Conservation (phyloP, 1,284 basidiomycete genomes). For the Testicularia cyperi region DNA sequence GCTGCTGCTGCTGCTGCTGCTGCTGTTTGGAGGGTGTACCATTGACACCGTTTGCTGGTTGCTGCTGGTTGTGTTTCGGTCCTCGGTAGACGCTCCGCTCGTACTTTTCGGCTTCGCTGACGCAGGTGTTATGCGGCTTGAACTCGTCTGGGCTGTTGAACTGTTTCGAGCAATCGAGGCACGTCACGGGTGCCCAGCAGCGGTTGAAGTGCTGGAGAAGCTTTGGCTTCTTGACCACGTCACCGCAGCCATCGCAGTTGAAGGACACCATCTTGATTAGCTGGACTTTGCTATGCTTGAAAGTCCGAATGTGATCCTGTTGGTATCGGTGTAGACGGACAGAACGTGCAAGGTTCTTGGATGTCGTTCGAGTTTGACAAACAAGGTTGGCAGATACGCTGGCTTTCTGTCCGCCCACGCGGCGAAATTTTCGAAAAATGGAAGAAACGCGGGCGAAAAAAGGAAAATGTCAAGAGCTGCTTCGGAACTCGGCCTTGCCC, state of each 20-base stretch:
- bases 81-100: slow-evolving; percentile 45
- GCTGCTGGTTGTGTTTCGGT: slow-evolving; percentile 16
- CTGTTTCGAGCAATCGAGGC: slow-evolving; percentile 56
- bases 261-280: slow-evolving; percentile 47
- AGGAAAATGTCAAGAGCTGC: no score
- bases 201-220: slow-evolving; percentile 55
- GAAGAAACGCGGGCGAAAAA: no score
- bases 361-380: no score
- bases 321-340: no score
- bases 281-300: background rate
- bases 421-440: no score
- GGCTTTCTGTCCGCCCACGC: no score
- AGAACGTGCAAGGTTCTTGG: no score
- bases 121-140: slow-evolving; percentile 57
- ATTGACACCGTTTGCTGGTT: background rate
- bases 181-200: slow-evolving; percentile 55
- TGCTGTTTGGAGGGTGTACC: slow-evolving; percentile 8
- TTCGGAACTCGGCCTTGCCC: no score
- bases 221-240: slow-evolving; percentile 60
- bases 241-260: slow-evolving; percentile 57
- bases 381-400: no score
- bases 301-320: no score
- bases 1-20: slow-evolving; percentile 9
- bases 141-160: slow-evolving; percentile 54
- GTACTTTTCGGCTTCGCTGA: slow-evolving; percentile 59